phyloP scores from a whole-genome alignment of 208 protist species.

The Porcisia hertigi region DNA sequence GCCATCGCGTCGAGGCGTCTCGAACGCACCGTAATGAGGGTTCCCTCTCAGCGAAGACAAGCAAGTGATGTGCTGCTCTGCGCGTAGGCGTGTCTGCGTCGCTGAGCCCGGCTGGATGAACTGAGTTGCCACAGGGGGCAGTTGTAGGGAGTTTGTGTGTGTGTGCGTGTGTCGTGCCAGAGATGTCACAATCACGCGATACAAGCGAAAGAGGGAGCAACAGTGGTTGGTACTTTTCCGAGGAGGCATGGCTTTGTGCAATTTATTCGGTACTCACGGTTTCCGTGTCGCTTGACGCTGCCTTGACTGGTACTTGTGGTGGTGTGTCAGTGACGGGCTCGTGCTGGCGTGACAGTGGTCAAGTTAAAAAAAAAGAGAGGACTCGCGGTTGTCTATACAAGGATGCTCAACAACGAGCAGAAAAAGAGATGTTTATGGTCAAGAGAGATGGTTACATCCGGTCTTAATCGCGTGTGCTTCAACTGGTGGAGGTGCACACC shows the following conservation, averaged over 20 bases:
- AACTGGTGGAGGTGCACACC: not conserved
- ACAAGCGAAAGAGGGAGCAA: conserved; percentile 1
- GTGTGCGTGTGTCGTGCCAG: not conserved
- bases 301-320: too few relatives aligned
- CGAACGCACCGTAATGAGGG: conserved; percentile 81
- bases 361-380: not conserved
- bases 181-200: not conserved
- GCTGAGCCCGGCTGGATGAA: not conserved
- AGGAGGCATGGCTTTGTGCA: too few relatives aligned
- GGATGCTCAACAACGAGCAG: not conserved
- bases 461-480: not conserved
- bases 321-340: not conserved
- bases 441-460: not conserved
- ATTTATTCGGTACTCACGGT: not conserved
- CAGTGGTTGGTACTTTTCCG: not conserved
- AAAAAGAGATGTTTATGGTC: not conserved
- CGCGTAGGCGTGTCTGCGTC: not conserved
- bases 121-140: not conserved
- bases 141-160: not conserved
- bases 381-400: not conserved
- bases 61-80: conserved; percentile 11
- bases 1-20: conserved; percentile 66
- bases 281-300: not conserved
- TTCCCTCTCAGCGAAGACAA: conserved; percentile 28
- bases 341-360: not conserved